Evolutionary conservation across 495 filamentous ascomycete species (phyloP).

Genomic region (Talaromyces ruber): DNA sequence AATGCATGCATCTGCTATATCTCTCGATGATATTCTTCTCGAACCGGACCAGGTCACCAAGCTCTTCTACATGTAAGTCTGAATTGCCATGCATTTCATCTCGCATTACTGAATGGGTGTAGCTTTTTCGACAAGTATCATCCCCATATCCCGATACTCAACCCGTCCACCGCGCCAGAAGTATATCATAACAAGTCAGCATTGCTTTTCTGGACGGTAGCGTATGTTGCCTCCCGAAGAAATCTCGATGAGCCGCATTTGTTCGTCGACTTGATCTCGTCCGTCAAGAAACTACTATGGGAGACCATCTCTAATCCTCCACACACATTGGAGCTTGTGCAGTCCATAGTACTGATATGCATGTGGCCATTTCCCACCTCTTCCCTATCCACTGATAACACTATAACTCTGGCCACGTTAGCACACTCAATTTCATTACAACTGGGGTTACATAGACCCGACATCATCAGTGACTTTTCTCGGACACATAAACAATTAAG

Average conservation of each 20-base stretch:
- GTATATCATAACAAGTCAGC: constrained; percentile 3
- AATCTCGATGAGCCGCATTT: constrained; percentile 5
- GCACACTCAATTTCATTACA: constrained; percentile 10
- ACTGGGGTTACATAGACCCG: constrained; percentile 11
- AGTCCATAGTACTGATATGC: constrained; percentile 10
- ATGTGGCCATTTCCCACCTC: constrained; percentile 13
- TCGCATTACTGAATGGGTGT: not conserved
- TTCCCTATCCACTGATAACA: constrained; percentile 9
- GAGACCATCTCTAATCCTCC: constrained; percentile 10
- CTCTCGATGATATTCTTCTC: not conserved
- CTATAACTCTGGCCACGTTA: constrained; percentile 4
- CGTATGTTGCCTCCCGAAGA: constrained; percentile 10
- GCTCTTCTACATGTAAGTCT: not conserved
- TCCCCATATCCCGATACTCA: constrained; percentile 4
- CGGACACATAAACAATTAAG: constrained; percentile 7
- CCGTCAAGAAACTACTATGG: constrained; percentile 10
- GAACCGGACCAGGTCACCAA: not conserved
- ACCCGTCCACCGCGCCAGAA: constrained; percentile 5
- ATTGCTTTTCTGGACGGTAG: constrained; percentile 10
- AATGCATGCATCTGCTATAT: not conserved
- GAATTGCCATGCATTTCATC: not conserved
- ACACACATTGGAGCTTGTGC: constrained; percentile 10
- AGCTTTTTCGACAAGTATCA: constrained; percentile 10
- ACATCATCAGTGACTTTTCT: constrained; percentile 11
- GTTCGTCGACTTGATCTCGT: not conserved